A percentile compares a stretch with the other conserved stretches of the same genome.
Conservation (phyloP, 768 basidiomycete genomes). For the Clitopilus hobsonii region DNA sequence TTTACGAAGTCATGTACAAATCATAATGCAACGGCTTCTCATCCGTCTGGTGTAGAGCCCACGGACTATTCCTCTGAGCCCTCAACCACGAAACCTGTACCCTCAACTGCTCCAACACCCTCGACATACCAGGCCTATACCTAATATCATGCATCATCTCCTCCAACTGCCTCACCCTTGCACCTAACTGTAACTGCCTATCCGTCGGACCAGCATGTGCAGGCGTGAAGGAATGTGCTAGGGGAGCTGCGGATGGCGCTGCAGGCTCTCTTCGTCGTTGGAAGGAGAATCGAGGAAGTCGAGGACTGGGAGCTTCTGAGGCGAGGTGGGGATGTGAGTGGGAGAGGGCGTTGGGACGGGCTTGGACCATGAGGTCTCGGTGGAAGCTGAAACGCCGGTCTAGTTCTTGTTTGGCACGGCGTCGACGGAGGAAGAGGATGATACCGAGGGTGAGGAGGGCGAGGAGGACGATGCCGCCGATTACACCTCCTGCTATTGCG, state of each 20-base stretch:
- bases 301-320: slow-evolving; percentile 1
- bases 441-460: slow-evolving; percentile 3
- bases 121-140: slow-evolving; percentile 5
- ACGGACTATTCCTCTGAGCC: slow-evolving; percentile 14
- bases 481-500: slow-evolving; percentile 9
- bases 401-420: neutral
- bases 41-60: slow-evolving; percentile 18
- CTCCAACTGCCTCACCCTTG: slow-evolving; percentile 7
- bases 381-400: slow-evolving; percentile 9
- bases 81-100: slow-evolving; percentile 18
- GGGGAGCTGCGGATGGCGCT: neutral
- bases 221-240: neutral
- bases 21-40: slow-evolving; percentile 14
- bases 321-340: neutral
- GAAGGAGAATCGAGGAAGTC: slow-evolving; percentile 3
- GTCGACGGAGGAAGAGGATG: slow-evolving; percentile 5
- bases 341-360: neutral
- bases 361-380: slow-evolving; percentile 12
- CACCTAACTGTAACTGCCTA: slow-evolving; percentile 7
- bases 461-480: slow-evolving; percentile 10
- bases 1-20: slow-evolving; percentile 11
- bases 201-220: slow-evolving; percentile 3
- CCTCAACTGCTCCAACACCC: slow-evolving; percentile 16
- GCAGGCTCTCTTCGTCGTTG: neutral
- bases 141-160: slow-evolving; percentile 7